Conservation (phyloP, 1,284 basidiomycete genomes). For the Lentinus polychrous region DNA sequence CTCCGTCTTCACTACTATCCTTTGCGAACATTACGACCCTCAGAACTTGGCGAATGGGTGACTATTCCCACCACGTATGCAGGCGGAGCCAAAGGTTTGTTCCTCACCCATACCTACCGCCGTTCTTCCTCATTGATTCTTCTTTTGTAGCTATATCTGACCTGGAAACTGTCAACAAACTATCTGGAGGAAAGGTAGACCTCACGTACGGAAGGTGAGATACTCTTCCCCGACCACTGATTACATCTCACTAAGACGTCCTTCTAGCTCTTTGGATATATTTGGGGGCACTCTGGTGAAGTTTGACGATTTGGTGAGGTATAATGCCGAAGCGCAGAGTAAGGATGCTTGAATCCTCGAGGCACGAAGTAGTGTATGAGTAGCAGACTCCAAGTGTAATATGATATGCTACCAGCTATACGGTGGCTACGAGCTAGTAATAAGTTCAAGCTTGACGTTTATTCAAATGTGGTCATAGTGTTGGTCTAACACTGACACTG, state of each 20-base stretch:
- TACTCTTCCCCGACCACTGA: neutral
- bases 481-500: no score
- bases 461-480: no score
- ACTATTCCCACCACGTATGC: slow-evolving; percentile 94
- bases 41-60: slow-evolving; percentile 90
- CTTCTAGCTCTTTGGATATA: slow-evolving; percentile 67
- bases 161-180: slow-evolving; percentile 73
- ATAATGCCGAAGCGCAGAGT: slow-evolving; percentile 9
- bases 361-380: no score
- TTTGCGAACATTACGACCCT: neutral
- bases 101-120: no score
- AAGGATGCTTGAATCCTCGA: neutral
- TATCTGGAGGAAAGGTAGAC: slow-evolving; percentile 87
- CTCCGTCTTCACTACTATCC: neutral
- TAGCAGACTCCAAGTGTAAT: no score
- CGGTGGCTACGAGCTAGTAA: no score
- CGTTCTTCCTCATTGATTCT: neutral
- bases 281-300: slow-evolving; percentile 74
- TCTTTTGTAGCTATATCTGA: slow-evolving; percentile 66
- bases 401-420: no score
- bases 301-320: slow-evolving; percentile 59
- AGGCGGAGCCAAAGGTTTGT: slow-evolving; percentile 84
- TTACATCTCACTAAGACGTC: slow-evolving; percentile 2
- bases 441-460: no score
- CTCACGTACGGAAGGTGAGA: slow-evolving; percentile 90